These are phyloP conservation scores for Rehmannia glutinosa DNA, from an alignment of 257 asterid species.

Conservation along the genomic window DNA sequence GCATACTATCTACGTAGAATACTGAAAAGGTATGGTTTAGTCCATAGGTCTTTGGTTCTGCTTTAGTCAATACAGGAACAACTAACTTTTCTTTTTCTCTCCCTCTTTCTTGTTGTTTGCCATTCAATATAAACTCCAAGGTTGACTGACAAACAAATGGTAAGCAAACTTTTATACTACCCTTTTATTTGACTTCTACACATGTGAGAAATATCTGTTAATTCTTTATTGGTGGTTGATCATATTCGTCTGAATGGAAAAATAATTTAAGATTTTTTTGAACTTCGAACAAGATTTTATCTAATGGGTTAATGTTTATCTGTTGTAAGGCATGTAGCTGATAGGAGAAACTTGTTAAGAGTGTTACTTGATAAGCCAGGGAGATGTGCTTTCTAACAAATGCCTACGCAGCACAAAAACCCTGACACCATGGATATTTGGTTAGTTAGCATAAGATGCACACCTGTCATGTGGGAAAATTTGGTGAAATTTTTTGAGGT, in stretches of 20 bases:
- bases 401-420: not conserved
- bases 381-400: not conserved
- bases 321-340: not conserved
- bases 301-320: not conserved
- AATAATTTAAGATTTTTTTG: not conserved
- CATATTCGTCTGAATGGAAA: not conserved
- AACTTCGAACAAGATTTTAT: not conserved
- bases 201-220: not conserved
- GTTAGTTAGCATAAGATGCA: no score
- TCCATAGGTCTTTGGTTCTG: not conserved
- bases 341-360: not conserved
- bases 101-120: conserved; percentile 18
- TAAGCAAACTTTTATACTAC: conserved; percentile 28
- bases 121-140: conserved; percentile 38
- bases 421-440: not conserved
- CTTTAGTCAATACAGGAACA: conserved; percentile 10
- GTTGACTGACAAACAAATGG: conserved; percentile 88
- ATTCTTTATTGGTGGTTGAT: conserved; percentile 3
- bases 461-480: not conserved
- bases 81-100: conserved; percentile 21
- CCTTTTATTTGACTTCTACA: conserved; percentile 1
- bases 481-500: no score
- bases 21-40: conserved; percentile 55
- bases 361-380: conserved; percentile 2
- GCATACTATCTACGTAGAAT: conserved; percentile 88